Evolutionary conservation across 306 rosid genomes (phyloP).

Genomic region (Nissolia schottii): DNA sequence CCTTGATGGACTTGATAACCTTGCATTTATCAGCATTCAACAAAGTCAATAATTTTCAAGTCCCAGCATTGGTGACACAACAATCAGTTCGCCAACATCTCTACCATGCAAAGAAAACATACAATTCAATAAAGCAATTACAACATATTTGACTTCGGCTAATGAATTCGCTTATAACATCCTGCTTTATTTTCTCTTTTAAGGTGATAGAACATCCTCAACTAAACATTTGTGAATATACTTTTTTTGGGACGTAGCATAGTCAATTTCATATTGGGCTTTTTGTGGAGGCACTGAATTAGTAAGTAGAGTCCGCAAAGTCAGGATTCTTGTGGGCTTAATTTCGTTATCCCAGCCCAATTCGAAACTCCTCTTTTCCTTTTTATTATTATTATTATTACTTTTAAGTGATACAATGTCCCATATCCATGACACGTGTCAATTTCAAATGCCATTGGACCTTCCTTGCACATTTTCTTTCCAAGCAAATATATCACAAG

Average conservation of each 20-base stretch:
- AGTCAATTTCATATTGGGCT: not conserved
- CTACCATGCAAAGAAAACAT: not conserved
- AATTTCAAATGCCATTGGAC: conserved; percentile 15
- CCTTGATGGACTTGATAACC: not conserved
- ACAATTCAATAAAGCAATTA: not conserved
- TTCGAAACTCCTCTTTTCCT: not conserved
- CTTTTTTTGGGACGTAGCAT: not conserved
- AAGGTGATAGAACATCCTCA: not conserved
- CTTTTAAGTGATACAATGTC: not conserved
- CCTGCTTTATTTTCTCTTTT: no score
- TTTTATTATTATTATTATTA: no score
- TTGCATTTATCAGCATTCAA: not conserved
- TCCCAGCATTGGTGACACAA: not conserved
- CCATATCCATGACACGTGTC: conserved; percentile 4
- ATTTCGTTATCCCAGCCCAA: not conserved
- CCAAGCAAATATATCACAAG: conserved; percentile 13
- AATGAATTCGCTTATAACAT: not conserved
- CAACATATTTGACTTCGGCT: not conserved
- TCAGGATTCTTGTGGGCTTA: not conserved
- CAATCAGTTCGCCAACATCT: not conserved
- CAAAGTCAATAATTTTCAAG: not conserved
- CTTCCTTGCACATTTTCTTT: not conserved
- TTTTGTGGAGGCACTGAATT: not conserved
- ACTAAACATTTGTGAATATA: not conserved
- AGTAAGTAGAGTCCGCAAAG: no score